Base-by-base conservation (phyloP, 2,329 filamentous ascomycete genomes). In the Fonsecaea multimorphosa region DNA sequence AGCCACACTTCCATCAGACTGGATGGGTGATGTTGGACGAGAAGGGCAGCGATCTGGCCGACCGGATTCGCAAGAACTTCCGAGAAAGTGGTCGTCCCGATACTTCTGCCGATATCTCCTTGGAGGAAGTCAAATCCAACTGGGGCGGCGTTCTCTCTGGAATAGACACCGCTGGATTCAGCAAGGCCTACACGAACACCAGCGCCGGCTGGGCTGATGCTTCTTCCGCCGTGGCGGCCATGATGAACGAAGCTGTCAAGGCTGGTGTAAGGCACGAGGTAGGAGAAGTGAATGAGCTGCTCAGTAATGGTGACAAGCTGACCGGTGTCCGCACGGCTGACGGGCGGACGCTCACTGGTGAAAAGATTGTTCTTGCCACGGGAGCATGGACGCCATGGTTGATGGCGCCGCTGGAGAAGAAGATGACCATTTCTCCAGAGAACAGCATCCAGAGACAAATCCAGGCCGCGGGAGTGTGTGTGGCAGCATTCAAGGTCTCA, bases 401-500 rank as follows among this genome's bases (percentile, higher is more conserved):
- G 16, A 79, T 88, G 58, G 82, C 83, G 31, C 80, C 83, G 14
- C 44, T 82, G 1, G 82, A 84, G 68, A 80, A 83, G 63, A 68
- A 73, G 2, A 68, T 83, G 4, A 61, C 71, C 1, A 74, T 81
- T 51, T 83, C 82, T 55, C 83, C 82, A 0, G 79, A 81, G 5
- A 76, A 81, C 14, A 82, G 82, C 63, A 76, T 79, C 36, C 76
- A 84, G 24, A 78, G 85, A 22, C 85, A 88, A 64, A 79, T 83
- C 24, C 85, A 83, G 14, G 87, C 87, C 19, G 87, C 85, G 1
- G 88, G 85, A 1, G 85, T 88, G 16, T 83, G 83, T 2, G 86
- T 86, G 0, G 86, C 84, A 0, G 85, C 87, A 76, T 84, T 84
- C 29, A 79, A 81, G 36, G 79, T 89, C 6, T 79, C 81, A 5